Evolutionary conservation across 2,329 filamentous ascomycete genomes (phyloP), one percentile per base, ranked within the genome.

Genomic region (Berkeleyomyces rouxiae): DNA sequence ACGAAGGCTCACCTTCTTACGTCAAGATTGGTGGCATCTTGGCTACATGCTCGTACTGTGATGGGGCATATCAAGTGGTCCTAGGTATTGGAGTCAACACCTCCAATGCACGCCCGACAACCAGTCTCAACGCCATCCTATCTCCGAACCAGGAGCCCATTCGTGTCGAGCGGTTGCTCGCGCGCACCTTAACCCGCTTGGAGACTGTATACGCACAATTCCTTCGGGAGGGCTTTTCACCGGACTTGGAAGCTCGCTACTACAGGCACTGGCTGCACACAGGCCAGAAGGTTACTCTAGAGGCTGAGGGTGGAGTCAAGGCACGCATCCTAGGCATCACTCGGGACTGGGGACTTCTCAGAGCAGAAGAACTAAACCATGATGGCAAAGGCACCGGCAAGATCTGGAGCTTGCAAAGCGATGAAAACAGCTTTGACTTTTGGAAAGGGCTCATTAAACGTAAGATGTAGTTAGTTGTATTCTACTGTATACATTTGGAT

Each of bases 401-500:
- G 73, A 77, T 86, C 59, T 92, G 87, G 81, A 83, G 86, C 68
- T 74, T 99, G 74, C 91, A 96, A 77, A 96, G 90, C 72, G 93
- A 99, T 72, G 90, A 91, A 71, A 99, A 99, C 70, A 96, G 91
- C 72, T 99, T 99, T 76, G 93, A 99, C 74, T 99, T 96, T 72
- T 95, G 96, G 75, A 88, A 82, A 70, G 93, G 93, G 0, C 70
- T 99, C 69, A 76, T 99, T 23, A 89, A 83, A 76, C 82, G 86
- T 69, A 97, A 95, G 77, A 73, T 84, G 1, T 90, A 71, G 66
- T 36, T 58, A 31, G 7, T 23, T 23, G 23, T 23, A 4, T n/a
- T 47, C 44, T 47, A 11, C 10, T 11, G 1, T 47, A 47, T 7
- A 4, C 4, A 11, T 47, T 47, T 5, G 4, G 44, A 47, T 5